phyloP scores from a whole-genome alignment of 176 grass and related monocot species.

The Lolium perenne region DNA sequence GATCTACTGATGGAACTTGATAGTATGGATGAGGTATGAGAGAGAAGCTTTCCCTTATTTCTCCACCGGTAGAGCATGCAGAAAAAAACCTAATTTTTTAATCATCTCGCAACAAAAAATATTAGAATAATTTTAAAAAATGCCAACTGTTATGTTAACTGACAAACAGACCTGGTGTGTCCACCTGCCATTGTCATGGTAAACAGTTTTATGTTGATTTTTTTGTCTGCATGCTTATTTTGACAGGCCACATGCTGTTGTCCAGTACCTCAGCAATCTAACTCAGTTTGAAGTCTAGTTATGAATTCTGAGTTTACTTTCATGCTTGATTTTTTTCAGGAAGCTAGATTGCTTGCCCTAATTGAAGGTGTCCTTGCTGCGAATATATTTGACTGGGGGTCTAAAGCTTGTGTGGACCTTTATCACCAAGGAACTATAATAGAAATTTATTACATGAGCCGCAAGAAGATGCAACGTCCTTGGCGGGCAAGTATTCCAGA shows the following conservation, averaged over 20 bases:
- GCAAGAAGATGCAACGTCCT: conserved; percentile 98
- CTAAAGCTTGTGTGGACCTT: conserved; percentile 97
- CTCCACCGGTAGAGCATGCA: neutral
- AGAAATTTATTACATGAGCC: conserved; percentile 99
- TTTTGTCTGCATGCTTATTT: conserved; percentile 13
- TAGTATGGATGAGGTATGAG: conserved; percentile 88
- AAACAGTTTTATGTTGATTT: neutral
- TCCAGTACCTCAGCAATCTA: conserved; percentile 29
- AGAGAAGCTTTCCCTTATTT: conserved; percentile 18
- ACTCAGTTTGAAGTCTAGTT: conserved; percentile 6
- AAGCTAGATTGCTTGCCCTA: conserved; percentile 83
- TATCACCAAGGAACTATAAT: conserved; percentile 99
- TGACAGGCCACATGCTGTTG: neutral
- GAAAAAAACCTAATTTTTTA: neutral
- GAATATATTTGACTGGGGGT: conserved; percentile 99
- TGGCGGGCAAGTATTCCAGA: conserved; percentile 73
- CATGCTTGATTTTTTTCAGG: conserved; percentile 57
- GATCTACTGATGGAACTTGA: conserved; percentile 98
- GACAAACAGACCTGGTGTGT: conserved; percentile 17
- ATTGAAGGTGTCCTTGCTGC: conserved; percentile 98
- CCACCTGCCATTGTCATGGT: conserved; percentile 17
- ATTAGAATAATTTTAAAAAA: conserved; percentile 16
- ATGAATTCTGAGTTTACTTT: conserved; percentile 35
- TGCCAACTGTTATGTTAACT: neutral
- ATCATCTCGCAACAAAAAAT: neutral